Evolutionary conservation across 2,329 filamentous ascomycete species (phyloP), one percentile per base, ranked within the genome.

Genomic region (Paraphaeosphaeria sporulosa): DNA sequence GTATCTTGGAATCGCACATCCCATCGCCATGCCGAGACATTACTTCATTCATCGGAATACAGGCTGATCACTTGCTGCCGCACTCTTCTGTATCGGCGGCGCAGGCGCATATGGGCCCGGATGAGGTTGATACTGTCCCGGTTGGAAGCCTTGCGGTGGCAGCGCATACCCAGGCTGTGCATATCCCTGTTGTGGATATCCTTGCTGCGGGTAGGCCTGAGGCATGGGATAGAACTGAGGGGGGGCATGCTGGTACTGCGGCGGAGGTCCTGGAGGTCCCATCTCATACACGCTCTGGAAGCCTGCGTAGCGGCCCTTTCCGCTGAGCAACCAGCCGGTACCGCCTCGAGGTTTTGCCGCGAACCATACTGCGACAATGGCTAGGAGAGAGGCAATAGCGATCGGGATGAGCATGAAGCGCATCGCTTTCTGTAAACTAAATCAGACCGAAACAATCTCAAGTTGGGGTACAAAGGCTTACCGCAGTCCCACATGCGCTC

Each of bases 201-300:
- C 38, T 17, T 43, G 52, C 42, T 46, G 52, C 10, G 52, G 27
- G 25, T 55, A 47, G 2, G n/a, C 42, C 21, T 55, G 52, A 19
- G 40, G 42, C 8, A 17, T 36, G 2, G 38, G 52, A 15, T 55
- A 55, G 52, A 46, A 55, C 12, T 55, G 52, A n/a, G 40, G 52
- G 12, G 52, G 42, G 10, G 27, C 42, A 25, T 43, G 52, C 19
- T 55, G 52, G 23, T 55, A 46, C 40, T 34, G 52, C n/a, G 52
- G 52, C 13, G 43, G 21, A 56, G 47, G 34, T 23, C 25, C 42
- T 17, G 38, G 58, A 10, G 59, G 58, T 13, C 64, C 57, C 64
- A 72, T 61, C 58, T 74, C 71, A 44, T 72, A 71, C 5, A 65
- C 55, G 47, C 57, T 67, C 5, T 67, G 60, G 44, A 76, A 74